Conservation (phyloP, 2,329 filamentous ascomycete species). For the Penicillium brasilianum region DNA sequence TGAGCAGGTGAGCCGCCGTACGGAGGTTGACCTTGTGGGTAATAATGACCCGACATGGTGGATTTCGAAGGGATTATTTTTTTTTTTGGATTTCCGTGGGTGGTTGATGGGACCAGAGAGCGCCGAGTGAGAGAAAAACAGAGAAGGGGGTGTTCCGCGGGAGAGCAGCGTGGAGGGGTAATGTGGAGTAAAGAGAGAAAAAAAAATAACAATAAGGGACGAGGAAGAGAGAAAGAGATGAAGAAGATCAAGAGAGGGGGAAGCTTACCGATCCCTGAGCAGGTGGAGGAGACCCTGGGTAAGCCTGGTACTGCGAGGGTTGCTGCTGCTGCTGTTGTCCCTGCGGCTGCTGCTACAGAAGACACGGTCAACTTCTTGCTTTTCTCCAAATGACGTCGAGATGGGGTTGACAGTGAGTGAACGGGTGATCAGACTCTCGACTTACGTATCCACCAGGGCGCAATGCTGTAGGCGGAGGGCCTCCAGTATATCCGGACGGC, state of each 20-base stretch:
- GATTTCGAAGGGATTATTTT: slow-evolving; percentile 10
- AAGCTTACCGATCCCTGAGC: slow-evolving; percentile 45
- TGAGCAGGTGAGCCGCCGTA: slow-evolving; percentile 39
- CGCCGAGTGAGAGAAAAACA: neutral
- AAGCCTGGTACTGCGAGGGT: slow-evolving; percentile 57
- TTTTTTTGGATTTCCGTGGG: slow-evolving; percentile 2
- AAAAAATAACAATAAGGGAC: neutral
- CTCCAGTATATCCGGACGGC: slow-evolving; percentile 45
- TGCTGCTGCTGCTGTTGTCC: slow-evolving; percentile 22
- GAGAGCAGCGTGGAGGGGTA: slow-evolving; percentile 16
- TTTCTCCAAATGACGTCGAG: slow-evolving; percentile 30
- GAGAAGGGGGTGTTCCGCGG: neutral
- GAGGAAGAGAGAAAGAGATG: slow-evolving; percentile 3
- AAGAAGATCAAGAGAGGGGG: slow-evolving; percentile 8
- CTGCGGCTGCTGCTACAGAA: slow-evolving; percentile 11
- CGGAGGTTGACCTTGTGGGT: slow-evolving; percentile 42
- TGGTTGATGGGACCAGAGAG: slow-evolving; percentile 8
- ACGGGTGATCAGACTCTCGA: slow-evolving; percentile 32
- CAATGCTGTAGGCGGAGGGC: slow-evolving; percentile 40
- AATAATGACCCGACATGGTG: slow-evolving; percentile 46
- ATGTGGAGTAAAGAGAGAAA: neutral
- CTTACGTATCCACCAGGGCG: slow-evolving; percentile 58
- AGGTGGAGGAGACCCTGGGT: slow-evolving; percentile 50
- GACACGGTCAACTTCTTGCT: slow-evolving; percentile 10
- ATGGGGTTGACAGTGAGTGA: neutral